These are phyloP conservation scores for Mucor irregularis DNA, from an alignment of 371 early-diverging fungal species.

Conservation along the genomic window DNA sequence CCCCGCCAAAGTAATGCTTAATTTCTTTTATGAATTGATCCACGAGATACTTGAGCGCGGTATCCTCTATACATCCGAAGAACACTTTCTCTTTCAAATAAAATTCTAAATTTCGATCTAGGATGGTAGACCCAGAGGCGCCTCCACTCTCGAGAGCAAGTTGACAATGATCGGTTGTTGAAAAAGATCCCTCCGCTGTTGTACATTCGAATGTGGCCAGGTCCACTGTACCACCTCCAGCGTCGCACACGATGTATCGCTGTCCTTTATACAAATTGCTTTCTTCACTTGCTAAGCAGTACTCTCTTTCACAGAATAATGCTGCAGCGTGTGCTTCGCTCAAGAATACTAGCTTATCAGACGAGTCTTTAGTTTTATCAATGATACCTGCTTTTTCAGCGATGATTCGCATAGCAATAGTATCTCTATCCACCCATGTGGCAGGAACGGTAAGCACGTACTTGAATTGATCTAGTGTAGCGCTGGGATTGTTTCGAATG, in stretches of 20 bases:
- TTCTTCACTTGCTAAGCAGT: background rate
- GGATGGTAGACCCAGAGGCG: slow-evolving; percentile 15
- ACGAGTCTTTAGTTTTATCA: slow-evolving; percentile 24
- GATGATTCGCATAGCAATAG: slow-evolving; percentile 37
- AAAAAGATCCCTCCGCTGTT: background rate
- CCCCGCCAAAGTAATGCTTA: slow-evolving; percentile 2
- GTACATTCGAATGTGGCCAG: slow-evolving; percentile 24
- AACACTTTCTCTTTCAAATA: background rate
- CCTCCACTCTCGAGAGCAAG: slow-evolving; percentile 2
- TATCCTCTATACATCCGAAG: background rate
- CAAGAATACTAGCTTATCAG: slow-evolving; percentile 34
- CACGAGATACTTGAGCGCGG: background rate
- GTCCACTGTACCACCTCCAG: slow-evolving; percentile 42
- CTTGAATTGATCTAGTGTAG: background rate
- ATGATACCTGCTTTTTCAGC: slow-evolving; percentile 43
- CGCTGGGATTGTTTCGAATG: background rate
- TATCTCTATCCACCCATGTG: slow-evolving; percentile 43
- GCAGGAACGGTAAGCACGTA: slow-evolving; percentile 41
- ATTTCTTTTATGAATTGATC: slow-evolving; percentile 2
- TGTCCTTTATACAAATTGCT: background rate
- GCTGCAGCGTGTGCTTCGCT: slow-evolving; percentile 47
- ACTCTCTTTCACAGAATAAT: slow-evolving; percentile 40
- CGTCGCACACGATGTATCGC: background rate
- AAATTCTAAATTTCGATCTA: slow-evolving; percentile 15
- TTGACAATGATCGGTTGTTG: slow-evolving; percentile 4